These are phyloP conservation scores for Pistacia atlantica DNA, from an alignment of 345 rosid species.

Conservation along the genomic window DNA sequence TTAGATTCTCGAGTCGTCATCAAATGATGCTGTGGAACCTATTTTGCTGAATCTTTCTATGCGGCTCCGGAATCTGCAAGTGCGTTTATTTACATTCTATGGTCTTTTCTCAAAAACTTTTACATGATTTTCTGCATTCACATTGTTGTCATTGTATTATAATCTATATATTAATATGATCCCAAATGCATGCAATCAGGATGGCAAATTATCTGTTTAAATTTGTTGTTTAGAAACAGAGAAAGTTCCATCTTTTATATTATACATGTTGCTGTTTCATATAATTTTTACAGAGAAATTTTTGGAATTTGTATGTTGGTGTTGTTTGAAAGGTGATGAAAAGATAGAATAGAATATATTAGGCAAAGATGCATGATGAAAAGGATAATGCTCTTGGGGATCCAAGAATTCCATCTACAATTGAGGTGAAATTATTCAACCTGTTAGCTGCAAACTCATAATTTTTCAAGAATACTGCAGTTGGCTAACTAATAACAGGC, in stretches of 20 bases:
- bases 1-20: slow-evolving; percentile 81
- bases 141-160: neutral
- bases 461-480: neutral
- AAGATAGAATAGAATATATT: too few species aligned
- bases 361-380: too few species aligned
- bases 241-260: neutral
- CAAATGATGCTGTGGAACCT: slow-evolving; percentile 85
- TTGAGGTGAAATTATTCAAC: neutral
- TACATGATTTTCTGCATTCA: neutral
- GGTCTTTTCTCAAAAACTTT: neutral
- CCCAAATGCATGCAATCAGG: neutral
- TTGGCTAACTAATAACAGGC: neutral
- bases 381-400: neutral
- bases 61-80: slow-evolving; percentile 93
- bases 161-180: neutral
- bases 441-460: neutral
- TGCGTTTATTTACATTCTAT: slow-evolving; percentile 23
- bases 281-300: neutral
- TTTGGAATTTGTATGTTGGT: neutral
- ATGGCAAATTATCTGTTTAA: neutral
- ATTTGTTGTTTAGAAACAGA: neutral
- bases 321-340: neutral
- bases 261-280: neutral
- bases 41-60: slow-evolving; percentile 77
- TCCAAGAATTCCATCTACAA: neutral